Evolutionary conservation across 441 rosid species (phyloP).

Genomic region (Croton setiger): DNA sequence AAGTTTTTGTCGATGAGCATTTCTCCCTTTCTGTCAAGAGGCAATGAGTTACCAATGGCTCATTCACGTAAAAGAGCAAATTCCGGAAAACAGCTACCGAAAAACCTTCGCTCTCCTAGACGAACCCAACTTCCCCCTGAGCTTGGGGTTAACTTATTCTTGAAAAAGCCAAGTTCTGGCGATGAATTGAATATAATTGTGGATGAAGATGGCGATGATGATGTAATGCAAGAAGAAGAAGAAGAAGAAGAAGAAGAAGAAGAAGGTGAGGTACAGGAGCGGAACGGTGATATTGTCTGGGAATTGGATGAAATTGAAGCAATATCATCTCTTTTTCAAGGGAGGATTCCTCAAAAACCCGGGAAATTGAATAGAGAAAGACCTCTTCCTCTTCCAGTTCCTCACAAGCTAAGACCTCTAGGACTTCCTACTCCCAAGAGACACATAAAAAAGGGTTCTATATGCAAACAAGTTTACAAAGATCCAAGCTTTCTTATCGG

Average conservation of each 20-base stretch:
- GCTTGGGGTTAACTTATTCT: constrained; percentile 74
- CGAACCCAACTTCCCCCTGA: constrained; percentile 78
- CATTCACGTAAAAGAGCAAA: constrained; percentile 27
- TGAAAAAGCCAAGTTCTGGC: constrained; percentile 44
- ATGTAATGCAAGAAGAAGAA: constrained; percentile 17
- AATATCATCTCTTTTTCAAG: constrained; percentile 71
- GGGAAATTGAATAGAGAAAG: constrained; percentile 46
- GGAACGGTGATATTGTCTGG: constrained; percentile 41
- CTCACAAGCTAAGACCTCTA: constrained; percentile 67
- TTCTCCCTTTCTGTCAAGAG: not conserved
- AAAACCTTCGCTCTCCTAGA: constrained; percentile 60
- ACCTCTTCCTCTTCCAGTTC: constrained; percentile 79
- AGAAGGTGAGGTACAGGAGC: constrained; percentile 18
- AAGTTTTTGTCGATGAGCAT: constrained; percentile 11
- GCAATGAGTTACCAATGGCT: not conserved
- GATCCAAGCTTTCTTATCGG: constrained; percentile 56
- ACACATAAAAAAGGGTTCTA: constrained; percentile 24
- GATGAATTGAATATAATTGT: constrained; percentile 19
- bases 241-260: constrained; percentile 24
- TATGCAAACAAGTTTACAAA: constrained; percentile 43
- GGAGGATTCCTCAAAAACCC: constrained; percentile 81
- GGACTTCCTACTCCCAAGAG: constrained; percentile 61
- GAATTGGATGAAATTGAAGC: constrained; percentile 69
- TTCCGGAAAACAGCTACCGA: constrained; percentile 40
- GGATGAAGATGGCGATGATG: constrained; percentile 4